phyloP scores from a whole-genome alignment of 2,329 filamentous ascomycete genomes.

The Xylaria digitata region DNA sequence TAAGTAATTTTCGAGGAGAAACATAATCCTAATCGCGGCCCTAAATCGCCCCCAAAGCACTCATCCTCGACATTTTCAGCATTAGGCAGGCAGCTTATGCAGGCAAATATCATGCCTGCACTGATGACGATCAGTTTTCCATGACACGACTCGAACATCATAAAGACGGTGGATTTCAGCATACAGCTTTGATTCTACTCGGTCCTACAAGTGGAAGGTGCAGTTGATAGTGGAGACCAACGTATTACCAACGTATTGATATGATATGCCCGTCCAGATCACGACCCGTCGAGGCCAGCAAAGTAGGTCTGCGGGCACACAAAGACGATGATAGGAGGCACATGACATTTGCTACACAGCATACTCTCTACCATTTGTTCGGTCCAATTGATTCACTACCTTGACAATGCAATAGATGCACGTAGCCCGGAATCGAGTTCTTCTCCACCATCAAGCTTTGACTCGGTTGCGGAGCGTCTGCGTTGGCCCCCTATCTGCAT shows the following conservation, averaged over 20 bases:
- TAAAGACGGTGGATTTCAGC: not conserved
- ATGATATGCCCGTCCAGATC: constrained; percentile 11
- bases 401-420: constrained; percentile 37
- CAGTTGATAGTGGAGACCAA: constrained; percentile 1
- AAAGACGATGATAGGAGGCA: constrained; percentile 18
- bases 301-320: constrained; percentile 14
- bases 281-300: constrained; percentile 19
- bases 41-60: no score
- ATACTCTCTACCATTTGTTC: constrained; percentile 31
- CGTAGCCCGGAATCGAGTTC: not conserved
- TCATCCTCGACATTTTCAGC: no score
- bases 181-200: constrained; percentile 4
- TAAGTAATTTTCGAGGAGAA: not conserved
- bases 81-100: not conserved
- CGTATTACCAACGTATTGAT: not conserved
- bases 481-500: constrained; percentile 4
- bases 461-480: constrained; percentile 22
- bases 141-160: not conserved
- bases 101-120: not conserved
- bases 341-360: constrained; percentile 42
- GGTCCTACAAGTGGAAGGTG: constrained; percentile 5
- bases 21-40: not conserved
- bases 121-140: not conserved
- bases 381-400: constrained; percentile 25
- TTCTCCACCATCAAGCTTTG: constrained; percentile 12